Evolutionary conservation across 202 grass and related monocot species (phyloP), one percentile per base, ranked within the genome.

Genomic region (Schoenoplectus tabernaemontani): DNA sequence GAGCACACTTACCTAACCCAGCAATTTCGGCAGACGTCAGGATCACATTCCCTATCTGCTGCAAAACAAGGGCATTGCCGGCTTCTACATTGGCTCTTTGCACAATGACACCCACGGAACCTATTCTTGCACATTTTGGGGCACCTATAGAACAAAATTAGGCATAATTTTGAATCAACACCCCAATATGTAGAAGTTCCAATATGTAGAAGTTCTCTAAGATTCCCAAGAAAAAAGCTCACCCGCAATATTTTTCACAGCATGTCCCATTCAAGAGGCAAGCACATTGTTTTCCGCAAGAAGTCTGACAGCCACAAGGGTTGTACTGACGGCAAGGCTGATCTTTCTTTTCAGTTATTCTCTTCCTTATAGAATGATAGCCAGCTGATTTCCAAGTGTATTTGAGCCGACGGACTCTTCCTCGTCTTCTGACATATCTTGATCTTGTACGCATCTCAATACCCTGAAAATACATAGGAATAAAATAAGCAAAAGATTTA

Each of bases 121-220:
- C 88, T 92, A 53, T 98, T 98, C 83, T 98, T 98, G 86, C 91
- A 95, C 79, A 95, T 98, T 86, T 98, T 98, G n/a, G 91, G 83
- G 78, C 95, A 98, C 77, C 95, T 98, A 81, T 39, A 89, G 64
- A 61, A 85, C 62, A 92, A 51, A 74, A 74, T 74, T 34, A 34
- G 47, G 70, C 24, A 74, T 54, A 64, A 11, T 11, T 44, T 20
- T 1, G 17, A 58, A 28, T 62, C 4, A 11, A 60, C 37, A 59
- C n/a, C 34, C 53, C 12, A 16, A 57, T 13, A 56, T 6, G 10
- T 41, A 61, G 23, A 36, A 12, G 24, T 78, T 17, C 53, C 12
- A 16, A 57, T 13, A 56, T 6, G 10, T 41, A 61, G 23, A 36
- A 12, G 24, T 78, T 38, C 60, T 61, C 57, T 78, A 24, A 61